Percentiles rank a stretch among this genome's conserved stretches.
Evolutionary conservation across 805 yeast genomes (phyloP).

Genomic region (Zygosaccharomyces bisporus): DNA sequence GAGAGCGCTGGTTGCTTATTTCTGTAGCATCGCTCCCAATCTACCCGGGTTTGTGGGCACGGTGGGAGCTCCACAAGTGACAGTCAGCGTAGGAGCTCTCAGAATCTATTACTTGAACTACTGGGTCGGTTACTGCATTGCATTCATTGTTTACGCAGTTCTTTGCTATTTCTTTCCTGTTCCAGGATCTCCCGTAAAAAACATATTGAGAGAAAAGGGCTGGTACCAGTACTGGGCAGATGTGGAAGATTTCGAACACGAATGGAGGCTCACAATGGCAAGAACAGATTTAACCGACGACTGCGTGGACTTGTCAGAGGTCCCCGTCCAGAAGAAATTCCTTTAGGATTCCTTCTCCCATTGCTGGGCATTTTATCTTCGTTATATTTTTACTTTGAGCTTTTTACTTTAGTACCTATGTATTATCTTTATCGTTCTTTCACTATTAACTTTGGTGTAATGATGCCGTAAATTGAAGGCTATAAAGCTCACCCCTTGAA

Average conservation of each 20-base stretch:
- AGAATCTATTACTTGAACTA: constrained; percentile 66
- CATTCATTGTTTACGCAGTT: constrained; percentile 52
- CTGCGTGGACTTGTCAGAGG: constrained; percentile 17
- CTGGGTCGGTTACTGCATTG: constrained; percentile 66
- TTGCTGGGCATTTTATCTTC: too few species aligned
- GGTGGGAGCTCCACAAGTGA: constrained; percentile 54
- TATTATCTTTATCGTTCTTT: background rate
- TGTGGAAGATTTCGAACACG: constrained; percentile 57
- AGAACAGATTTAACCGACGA: constrained; percentile 21
- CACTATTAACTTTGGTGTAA: background rate
- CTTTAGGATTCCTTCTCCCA: too few species aligned
- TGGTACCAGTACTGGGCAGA: constrained; percentile 62
- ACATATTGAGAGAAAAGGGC: constrained; percentile 45
- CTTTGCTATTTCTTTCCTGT: constrained; percentile 55
- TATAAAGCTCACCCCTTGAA: background rate
- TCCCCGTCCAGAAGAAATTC: constrained; percentile 16
- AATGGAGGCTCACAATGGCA: constrained; percentile 23
- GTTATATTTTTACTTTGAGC: too few species aligned
- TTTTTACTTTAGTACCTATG: background rate
- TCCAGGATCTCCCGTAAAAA: constrained; percentile 38
- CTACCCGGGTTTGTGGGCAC: constrained; percentile 42
- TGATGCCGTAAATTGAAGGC: background rate
- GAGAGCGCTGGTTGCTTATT: constrained; percentile 70
- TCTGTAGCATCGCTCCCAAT: constrained; percentile 39
- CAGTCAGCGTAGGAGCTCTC: constrained; percentile 67